Percentiles rank a stretch among this genome's conserved stretches.
Conservation (phyloP, 768 basidiomycete genomes). For the Russula lepida region DNA sequence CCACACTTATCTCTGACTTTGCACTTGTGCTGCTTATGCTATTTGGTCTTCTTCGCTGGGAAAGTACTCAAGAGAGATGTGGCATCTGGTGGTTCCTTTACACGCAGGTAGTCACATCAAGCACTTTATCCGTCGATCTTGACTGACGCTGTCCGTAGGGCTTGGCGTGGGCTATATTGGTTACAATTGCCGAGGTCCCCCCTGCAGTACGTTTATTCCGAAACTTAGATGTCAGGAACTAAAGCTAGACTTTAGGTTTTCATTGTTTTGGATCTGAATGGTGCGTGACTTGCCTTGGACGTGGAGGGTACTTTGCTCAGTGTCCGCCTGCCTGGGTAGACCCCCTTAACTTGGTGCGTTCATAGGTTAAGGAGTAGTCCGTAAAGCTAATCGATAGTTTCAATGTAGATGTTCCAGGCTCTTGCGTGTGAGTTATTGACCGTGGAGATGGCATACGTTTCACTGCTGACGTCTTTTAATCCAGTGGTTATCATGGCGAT, state of each 20-base stretch:
- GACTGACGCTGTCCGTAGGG: constrained; percentile 1
- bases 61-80: neutral
- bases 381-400: neutral
- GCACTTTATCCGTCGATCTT: neutral
- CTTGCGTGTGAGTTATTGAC: constrained; percentile 1
- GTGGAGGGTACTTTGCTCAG: neutral
- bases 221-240: neutral
- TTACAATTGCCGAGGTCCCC: constrained; percentile 11
- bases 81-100: constrained; percentile 6
- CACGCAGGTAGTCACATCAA: constrained; percentile 1
- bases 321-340: neutral
- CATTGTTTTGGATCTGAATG: constrained; percentile 13
- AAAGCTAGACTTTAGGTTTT: constrained; percentile 1
- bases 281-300: neutral
- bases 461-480: neutral
- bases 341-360: constrained; percentile 15
- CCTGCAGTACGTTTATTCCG: constrained; percentile 3
- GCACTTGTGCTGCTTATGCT: constrained; percentile 14
- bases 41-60: constrained; percentile 9
- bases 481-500: constrained; percentile 9
- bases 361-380: neutral
- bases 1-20: constrained; percentile 3
- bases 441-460: neutral
- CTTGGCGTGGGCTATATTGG: neutral
- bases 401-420: constrained; percentile 8